phyloP scores from a whole-genome alignment of 768 basidiomycete species.

The Kwoniella mangroviensis region DNA sequence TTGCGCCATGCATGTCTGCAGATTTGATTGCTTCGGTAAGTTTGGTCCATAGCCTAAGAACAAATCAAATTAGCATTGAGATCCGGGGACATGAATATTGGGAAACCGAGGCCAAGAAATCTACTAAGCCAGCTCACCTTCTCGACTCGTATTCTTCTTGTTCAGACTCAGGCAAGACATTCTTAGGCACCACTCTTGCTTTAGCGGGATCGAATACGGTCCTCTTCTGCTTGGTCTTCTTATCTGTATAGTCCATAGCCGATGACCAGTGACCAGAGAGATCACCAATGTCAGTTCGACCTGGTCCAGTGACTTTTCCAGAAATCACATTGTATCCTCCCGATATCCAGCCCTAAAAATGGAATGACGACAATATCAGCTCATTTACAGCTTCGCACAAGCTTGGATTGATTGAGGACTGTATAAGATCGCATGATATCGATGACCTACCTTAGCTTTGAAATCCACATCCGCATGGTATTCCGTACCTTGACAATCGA shows the following conservation, averaged over 20 bases:
- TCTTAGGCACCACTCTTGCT: constrained; percentile 77
- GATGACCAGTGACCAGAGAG: constrained; percentile 89
- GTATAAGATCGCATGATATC: too few relatives aligned
- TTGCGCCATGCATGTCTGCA: constrained; percentile 94
- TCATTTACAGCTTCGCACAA: too few relatives aligned
- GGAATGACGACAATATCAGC: background rate
- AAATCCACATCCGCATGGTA: constrained; percentile 85
- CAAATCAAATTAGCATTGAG: background rate
- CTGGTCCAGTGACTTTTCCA: constrained; percentile 73
- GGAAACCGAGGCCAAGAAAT: too few relatives aligned
- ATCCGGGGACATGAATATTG: background rate
- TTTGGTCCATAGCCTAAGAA: constrained; percentile 72
- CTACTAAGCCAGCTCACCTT: constrained; percentile 62
- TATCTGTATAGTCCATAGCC: constrained; percentile 79
- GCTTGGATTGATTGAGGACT: too few relatives aligned
- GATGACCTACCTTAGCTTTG: constrained; percentile 82
- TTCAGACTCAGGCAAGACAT: constrained; percentile 79
- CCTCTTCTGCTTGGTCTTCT: constrained; percentile 70
- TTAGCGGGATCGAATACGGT: constrained; percentile 81
- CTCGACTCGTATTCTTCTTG: constrained; percentile 92
- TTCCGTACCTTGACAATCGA: constrained; percentile 78
- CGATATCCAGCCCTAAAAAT: constrained; percentile 84
- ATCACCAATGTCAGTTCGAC: constrained; percentile 73
- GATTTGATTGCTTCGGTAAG: constrained; percentile 81
- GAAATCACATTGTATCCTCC: constrained; percentile 90